phyloP scores from a whole-genome alignment of 2,329 filamentous ascomycete genomes.

The Paraphoma sp. region DNA sequence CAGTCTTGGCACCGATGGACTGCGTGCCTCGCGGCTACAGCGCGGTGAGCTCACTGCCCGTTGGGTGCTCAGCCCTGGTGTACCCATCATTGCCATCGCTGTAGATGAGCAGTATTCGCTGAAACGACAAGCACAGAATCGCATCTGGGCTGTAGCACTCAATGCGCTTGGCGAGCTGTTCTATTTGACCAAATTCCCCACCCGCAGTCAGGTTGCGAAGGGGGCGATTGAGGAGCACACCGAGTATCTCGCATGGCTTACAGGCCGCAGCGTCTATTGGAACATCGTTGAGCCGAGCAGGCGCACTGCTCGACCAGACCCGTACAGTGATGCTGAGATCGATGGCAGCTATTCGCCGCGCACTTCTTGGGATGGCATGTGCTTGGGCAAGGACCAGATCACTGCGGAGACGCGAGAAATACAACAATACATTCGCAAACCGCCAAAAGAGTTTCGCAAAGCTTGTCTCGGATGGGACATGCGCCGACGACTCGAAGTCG shows the following conservation, averaged over 20 bases:
- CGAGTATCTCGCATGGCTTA: conserved; percentile 76
- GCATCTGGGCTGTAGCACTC: conserved; percentile 89
- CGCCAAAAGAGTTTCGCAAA: conserved; percentile 79
- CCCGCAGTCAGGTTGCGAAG: conserved; percentile 58
- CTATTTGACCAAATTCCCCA: conserved; percentile 77
- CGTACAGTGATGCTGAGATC: conserved; percentile 70
- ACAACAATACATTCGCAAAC: conserved; percentile 74
- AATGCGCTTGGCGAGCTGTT: conserved; percentile 94
- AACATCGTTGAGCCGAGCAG: conserved; percentile 79
- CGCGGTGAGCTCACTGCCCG: conserved; percentile 82
- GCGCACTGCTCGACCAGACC: conserved; percentile 73
- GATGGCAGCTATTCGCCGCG: conserved; percentile 79
- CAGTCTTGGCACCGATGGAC: conserved; percentile 69
- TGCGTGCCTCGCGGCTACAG: conserved; percentile 67
- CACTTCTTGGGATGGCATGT: conserved; percentile 76
- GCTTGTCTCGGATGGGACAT: conserved; percentile 91
- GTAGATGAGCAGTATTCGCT: conserved; percentile 83
- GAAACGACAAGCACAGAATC: conserved; percentile 71
- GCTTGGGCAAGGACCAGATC: conserved; percentile 73
- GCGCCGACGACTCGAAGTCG: conserved; percentile 82
- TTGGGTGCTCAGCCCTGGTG: conserved; percentile 90
- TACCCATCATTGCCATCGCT: conserved; percentile 83
- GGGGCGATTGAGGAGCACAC: conserved; percentile 57
- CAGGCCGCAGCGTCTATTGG: conserved; percentile 82
- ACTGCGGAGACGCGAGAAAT: conserved; percentile 81